Evolutionary conservation across 1,139 yeast species (phyloP), one percentile per base, ranked within the genome.

Genomic region (Yamadazyma oceani): DNA sequence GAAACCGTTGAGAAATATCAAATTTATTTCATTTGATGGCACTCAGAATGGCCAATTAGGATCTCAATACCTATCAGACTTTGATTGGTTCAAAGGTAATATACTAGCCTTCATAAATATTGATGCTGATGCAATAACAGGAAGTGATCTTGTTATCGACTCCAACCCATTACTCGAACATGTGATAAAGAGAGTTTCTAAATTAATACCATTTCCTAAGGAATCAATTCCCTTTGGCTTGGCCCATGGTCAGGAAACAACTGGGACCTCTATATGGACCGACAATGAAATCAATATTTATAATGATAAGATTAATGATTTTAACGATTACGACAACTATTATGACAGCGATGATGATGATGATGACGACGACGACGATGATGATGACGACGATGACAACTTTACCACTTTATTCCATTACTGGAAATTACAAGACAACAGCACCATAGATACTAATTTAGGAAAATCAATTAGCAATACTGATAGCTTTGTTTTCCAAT

Each of bases 21-120:
- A 62, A 39, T 69, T 71, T 49, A 57, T 70, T 4, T 66, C 73
- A 1, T 70, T 74, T 71, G 77, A 71, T 48, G 74, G 69, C 1
- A 52, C 67, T 13, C 47, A 57, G 23, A 60, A 59, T 39, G 71
- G 72, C 2, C 49, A 60, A 15, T 39, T 64, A 12, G 75, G 75
- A 0, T 54, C 69, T 0, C 57, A 56, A 35, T 39, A 48, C 4
- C 51, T 48, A 22, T 46, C 58, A 4, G 57, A 60, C 26, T 65
- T 62, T 3, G 35, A 35, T 2, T 47, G 53, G 3, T 55, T 60
- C 8, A 62, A 55, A 33, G 45, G 53, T 19, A 59, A 69, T 9
- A 46, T 68, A 2, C 42, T 69, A 14, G 60, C 66, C 2, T 71
- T 66, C 44, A 64, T 71, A 29, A 65, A 70, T 42, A 58, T 71